phyloP scores from a whole-genome alignment of 2,329 filamentous ascomycete genomes.

The Coleophoma eucalyptorum region DNA sequence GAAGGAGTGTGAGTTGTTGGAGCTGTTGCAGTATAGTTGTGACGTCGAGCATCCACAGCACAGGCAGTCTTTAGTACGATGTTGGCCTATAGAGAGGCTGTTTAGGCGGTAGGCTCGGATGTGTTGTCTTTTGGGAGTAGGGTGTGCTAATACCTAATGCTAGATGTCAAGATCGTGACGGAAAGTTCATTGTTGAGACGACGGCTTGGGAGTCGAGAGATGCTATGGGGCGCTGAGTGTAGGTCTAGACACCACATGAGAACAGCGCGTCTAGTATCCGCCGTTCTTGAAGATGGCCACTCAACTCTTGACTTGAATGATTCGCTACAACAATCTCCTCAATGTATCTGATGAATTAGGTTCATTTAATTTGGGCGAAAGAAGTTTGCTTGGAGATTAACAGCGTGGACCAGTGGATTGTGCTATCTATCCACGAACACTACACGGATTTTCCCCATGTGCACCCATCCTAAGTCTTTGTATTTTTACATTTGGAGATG shows the following conservation, averaged over 20 bases:
- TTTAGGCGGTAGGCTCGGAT: slow-evolving; percentile 50
- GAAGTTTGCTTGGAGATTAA: too few species aligned
- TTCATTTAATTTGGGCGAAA: too few species aligned
- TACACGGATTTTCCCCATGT: too few species aligned
- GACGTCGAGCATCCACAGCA: slow-evolving; percentile 44
- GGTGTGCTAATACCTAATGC: slow-evolving; percentile 5
- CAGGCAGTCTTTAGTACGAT: slow-evolving; percentile 44
- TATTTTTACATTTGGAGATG: too few species aligned
- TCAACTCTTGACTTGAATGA: too few species aligned
- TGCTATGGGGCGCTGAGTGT: neutral
- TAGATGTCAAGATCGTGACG: slow-evolving; percentile 56
- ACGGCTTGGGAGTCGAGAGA: slow-evolving; percentile 51
- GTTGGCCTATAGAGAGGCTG: slow-evolving; percentile 53
- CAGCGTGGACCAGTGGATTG: too few species aligned
- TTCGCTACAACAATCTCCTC: too few species aligned
- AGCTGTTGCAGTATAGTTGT: slow-evolving; percentile 60
- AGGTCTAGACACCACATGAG: neutral
- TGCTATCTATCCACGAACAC: too few species aligned
- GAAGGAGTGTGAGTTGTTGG: slow-evolving; percentile 49
- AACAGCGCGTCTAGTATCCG: neutral
- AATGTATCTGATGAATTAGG: too few species aligned
- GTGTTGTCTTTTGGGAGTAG: slow-evolving; percentile 1
- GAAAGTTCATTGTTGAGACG: slow-evolving; percentile 58
- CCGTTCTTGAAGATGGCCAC: neutral
- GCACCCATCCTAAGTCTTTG: too few species aligned